Base-by-base conservation (phyloP, 106 monocot genomes). In the Agapanthus africanus region DNA sequence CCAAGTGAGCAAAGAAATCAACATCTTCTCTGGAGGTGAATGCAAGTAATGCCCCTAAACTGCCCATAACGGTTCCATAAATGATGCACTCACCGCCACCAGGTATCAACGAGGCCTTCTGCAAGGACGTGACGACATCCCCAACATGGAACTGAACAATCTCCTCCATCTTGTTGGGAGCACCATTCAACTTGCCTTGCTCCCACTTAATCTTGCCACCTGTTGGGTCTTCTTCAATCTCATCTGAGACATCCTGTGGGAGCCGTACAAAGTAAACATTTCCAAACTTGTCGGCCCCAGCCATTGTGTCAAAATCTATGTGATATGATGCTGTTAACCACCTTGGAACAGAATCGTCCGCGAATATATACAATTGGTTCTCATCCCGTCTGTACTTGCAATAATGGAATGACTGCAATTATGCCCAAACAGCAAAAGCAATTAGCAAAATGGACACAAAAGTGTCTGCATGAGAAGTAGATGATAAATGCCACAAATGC, bases 191-290 rank as follows among this genome's bases (percentile, higher is more conserved):
- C 70, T 89, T 97, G 11, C 95, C 95, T 49, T 91, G 88, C 38
- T 97, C 95, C 91, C 91, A 97, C 65, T 97, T 97, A 54, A 97
- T 97, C 79, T 86, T 91, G 16, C 97, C 97, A 66, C 97, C 97
- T 26, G 97, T 97, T 33, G 97, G 97, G 62, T 97, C 92, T 72
- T 97, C 91, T 72, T 97, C 97, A 26, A 97, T 92, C 78, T 97
- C 97, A 40, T 97, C 92, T 15, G 97, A 97, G 4, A 88, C 63
- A 83, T 97, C 97, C 54, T 97, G 97, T 7, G 91, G 79, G 15
- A 97, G 76, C 11, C 97, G 83, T 23, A 83, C 97, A 79, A 97
- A 92, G 41, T 89, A 97, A 18, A 97, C 46, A 70, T 91, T 97
- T 11, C 95, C 95, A 75, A 97, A 97, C 73, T 97, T 97, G 76